phyloP scores from a whole-genome alignment of 371 early-diverging fungal genomes.

The Mortierella sp. region DNA sequence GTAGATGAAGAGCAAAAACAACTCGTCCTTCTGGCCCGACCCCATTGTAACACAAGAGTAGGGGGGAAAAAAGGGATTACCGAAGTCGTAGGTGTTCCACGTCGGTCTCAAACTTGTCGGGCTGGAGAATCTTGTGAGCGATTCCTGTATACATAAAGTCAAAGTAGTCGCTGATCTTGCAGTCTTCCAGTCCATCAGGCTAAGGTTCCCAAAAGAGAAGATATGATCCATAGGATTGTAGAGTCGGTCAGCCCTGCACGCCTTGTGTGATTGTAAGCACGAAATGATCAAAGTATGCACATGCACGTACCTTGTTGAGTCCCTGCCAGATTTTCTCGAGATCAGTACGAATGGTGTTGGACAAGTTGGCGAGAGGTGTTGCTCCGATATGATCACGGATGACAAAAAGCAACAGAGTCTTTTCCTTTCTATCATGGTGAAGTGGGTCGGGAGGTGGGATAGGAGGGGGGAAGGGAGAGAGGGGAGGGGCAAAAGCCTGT shows the following conservation, averaged over 20 bases:
- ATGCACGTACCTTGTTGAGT: conserved; percentile 75
- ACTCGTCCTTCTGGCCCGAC: too few relatives aligned
- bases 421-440: conserved; percentile 63
- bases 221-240: too few relatives aligned
- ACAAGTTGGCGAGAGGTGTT: conserved; percentile 86
- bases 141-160: conserved; percentile 92
- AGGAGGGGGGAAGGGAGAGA: too few relatives aligned
- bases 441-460: neutral
- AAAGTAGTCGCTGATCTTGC: conserved; percentile 89
- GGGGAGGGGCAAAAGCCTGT: too few relatives aligned
- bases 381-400: conserved; percentile 94
- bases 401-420: conserved; percentile 94
- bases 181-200: conserved; percentile 85
- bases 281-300: too few relatives aligned
- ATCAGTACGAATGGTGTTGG: conserved; percentile 83
- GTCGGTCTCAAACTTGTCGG: conserved; percentile 84
- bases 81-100: conserved; percentile 76
- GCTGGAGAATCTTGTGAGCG: conserved; percentile 91
- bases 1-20: too few relatives aligned
- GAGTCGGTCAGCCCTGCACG: too few relatives aligned
- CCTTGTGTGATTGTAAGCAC: too few relatives aligned
- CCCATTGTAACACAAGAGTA: neutral
- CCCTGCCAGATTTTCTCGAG: conserved; percentile 92
- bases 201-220: too few relatives aligned
- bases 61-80: conserved; percentile 44